Conservation (phyloP, 768 basidiomycete genomes). For the Trametes punicea region DNA sequence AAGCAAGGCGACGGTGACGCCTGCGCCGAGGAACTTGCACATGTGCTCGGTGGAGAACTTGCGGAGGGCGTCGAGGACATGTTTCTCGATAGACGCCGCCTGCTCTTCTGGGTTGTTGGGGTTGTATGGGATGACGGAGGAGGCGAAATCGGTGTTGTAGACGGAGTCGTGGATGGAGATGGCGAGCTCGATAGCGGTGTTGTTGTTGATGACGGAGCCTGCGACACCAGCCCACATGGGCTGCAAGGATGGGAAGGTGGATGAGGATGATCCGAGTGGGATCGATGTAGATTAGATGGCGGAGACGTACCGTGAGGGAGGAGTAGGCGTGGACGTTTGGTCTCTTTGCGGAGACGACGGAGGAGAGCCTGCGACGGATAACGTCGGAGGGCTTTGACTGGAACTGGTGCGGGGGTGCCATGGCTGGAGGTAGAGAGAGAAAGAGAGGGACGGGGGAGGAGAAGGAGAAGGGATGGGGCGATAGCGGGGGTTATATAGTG, state of each 20-base stretch:
- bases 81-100: constrained; percentile 57
- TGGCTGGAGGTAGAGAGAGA: constrained; percentile 35
- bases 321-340: constrained; percentile 57
- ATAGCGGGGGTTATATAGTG: constrained; percentile 23
- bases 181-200: constrained; percentile 64
- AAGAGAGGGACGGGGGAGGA: constrained; percentile 16
- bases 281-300: constrained; percentile 19
- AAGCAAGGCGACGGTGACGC: constrained; percentile 68
- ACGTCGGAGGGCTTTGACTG: constrained; percentile 61
- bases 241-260: constrained; percentile 37
- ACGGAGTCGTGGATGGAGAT: constrained; percentile 83
- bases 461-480: constrained; percentile 11
- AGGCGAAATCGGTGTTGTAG: constrained; percentile 77
- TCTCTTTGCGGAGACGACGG: constrained; percentile 42
- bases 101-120: constrained; percentile 51
- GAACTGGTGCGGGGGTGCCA: constrained; percentile 54
- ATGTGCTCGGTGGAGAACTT: constrained; percentile 74
- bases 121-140: constrained; percentile 50
- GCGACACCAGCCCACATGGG: constrained; percentile 89
- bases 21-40: constrained; percentile 84
- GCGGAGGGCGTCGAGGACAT: constrained; percentile 61
- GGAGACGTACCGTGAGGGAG: constrained; percentile 60
- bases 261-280: constrained; percentile 13
- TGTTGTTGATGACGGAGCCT: constrained; percentile 56
- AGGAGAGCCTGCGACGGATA: constrained; percentile 67